Evolutionary conservation across 176 grass and related monocot species (phyloP).

Genomic region (Avena insularis): DNA sequence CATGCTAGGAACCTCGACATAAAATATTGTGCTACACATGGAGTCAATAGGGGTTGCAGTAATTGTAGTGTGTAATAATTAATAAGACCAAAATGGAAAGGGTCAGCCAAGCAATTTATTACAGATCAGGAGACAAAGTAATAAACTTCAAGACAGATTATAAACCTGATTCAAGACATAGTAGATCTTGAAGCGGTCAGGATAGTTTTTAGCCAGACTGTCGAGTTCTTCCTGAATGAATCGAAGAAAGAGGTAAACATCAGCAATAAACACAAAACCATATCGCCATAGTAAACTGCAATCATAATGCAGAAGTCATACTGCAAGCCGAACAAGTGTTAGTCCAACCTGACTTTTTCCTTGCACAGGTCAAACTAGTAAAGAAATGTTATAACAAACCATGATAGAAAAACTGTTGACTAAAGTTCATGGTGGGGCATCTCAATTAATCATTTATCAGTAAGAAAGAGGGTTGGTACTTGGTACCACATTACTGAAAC

Average conservation of each 20-base stretch:
- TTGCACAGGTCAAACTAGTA: constrained; percentile 11
- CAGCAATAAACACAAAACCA: background rate
- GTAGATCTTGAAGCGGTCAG: constrained; percentile 81
- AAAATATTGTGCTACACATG: background rate
- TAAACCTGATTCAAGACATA: constrained; percentile 85
- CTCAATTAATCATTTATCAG: background rate
- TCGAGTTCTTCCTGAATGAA: constrained; percentile 79
- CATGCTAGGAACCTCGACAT: background rate
- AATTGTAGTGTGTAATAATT: background rate
- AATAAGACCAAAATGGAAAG: background rate
- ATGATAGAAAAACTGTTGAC: background rate
- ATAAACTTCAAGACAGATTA: constrained; percentile 23
- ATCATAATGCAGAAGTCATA: background rate
- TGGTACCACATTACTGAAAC: background rate
- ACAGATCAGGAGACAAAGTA: background rate
- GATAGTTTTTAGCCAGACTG: constrained; percentile 61
- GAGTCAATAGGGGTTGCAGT: background rate
- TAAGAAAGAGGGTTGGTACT: background rate
- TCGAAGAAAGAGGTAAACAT: constrained; percentile 33
- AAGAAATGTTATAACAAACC: constrained; percentile 4
- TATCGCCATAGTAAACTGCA: background rate
- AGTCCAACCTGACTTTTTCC: background rate
- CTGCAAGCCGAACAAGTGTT: background rate
- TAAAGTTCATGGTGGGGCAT: background rate
- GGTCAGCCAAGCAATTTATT: background rate